These are phyloP conservation scores for Schwanniomyces occidentalis DNA, from an alignment of 805 yeast genomes.

Conservation along the genomic window DNA sequence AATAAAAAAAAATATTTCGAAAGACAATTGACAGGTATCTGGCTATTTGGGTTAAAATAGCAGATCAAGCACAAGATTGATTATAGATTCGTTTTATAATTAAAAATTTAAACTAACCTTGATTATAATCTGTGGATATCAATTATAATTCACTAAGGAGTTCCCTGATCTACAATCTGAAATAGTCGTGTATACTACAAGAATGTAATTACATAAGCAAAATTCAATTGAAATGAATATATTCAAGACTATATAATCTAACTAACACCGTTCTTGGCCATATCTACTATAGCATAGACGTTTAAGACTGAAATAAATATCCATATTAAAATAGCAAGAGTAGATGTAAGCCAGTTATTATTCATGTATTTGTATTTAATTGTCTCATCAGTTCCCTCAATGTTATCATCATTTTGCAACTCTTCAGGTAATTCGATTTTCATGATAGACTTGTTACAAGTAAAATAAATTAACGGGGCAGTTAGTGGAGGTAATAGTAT, in stretches of 20 bases:
- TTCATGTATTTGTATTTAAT: conserved; percentile 49
- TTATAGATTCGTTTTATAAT: too few species aligned
- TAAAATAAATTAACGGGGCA: conserved; percentile 83
- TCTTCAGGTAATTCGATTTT: conserved; percentile 40
- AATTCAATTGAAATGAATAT: background rate
- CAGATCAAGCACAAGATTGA: too few species aligned
- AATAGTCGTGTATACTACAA: too few species aligned
- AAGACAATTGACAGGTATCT: too few species aligned
- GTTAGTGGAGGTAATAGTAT: conserved; percentile 79
- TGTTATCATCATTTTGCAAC: conserved; percentile 6
- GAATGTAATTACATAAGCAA: too few species aligned
- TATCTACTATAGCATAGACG: conserved; percentile 54
- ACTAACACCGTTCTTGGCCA: conserved; percentile 36
- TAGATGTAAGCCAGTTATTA: conserved; percentile 60
- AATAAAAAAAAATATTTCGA: too few species aligned
- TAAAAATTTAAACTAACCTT: too few species aligned
- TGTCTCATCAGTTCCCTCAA: conserved; percentile 16
- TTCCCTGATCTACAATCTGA: too few species aligned
- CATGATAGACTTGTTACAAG: conserved; percentile 72
- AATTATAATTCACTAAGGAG: too few species aligned
- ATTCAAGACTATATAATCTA: background rate
- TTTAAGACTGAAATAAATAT: conserved; percentile 69
- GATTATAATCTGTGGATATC: too few species aligned
- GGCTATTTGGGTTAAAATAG: too few species aligned
- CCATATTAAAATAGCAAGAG: conserved; percentile 63